Conservation (phyloP, 352 stramenopile genomes). For the Phytophthora sojae region DNA sequence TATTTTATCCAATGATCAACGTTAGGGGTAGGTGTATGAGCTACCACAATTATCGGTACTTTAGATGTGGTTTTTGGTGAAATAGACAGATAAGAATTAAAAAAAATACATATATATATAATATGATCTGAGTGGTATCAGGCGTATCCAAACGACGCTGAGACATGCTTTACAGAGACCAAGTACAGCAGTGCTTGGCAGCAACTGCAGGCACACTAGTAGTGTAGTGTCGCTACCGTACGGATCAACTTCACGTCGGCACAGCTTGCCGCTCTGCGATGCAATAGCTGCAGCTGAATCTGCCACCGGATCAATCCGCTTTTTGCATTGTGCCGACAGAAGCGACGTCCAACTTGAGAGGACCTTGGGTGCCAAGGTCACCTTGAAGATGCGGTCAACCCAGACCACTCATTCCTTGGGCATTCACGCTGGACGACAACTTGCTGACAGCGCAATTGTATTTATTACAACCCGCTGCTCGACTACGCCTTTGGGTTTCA, state of each 20-base stretch:
- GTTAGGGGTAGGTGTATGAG: no score
- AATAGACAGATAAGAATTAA: no score
- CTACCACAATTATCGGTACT: no score
- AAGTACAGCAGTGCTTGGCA: neutral
- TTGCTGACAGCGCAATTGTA: neutral
- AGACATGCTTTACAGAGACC: constrained; percentile 32
- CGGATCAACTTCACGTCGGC: neutral
- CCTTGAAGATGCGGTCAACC: neutral
- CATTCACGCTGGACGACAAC: neutral
- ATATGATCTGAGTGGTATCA: constrained; percentile 31
- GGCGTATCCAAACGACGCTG: constrained; percentile 26
- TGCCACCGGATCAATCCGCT: neutral
- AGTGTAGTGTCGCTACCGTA: no score
- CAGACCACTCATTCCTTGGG: neutral
- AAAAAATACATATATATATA: no score
- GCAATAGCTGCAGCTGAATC: neutral
- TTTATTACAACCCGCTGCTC: neutral
- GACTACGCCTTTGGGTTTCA: constrained; percentile 17
- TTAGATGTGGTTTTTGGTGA: no score
- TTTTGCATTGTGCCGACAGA: neutral
- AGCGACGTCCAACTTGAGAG: neutral
- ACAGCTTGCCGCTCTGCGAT: constrained; percentile 1
- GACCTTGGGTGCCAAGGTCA: neutral
- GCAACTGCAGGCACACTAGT: neutral
- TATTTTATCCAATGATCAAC: no score